Percentiles rank a stretch among this genome's conserved stretches.
Evolutionary conservation across 257 asterid species (phyloP).

Genomic region (Solanum rostratum): DNA sequence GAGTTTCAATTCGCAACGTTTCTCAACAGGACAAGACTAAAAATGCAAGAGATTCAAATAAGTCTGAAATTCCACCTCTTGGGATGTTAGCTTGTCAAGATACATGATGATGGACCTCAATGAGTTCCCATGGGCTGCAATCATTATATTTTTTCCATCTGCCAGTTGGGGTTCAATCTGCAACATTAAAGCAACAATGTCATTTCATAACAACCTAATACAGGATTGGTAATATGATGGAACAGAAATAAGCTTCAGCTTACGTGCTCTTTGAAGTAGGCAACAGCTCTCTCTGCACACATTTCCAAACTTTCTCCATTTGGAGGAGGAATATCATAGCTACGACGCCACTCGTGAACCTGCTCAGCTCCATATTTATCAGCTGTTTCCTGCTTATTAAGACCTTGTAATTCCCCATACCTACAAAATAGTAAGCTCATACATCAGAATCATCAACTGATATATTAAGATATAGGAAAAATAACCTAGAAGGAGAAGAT

Average conservation of each 20-base stretch:
- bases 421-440: slow-evolving; percentile 17
- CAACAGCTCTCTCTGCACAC: slow-evolving; percentile 99
- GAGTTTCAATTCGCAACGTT: background rate
- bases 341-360: slow-evolving; percentile 97
- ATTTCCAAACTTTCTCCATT: slow-evolving; percentile 97
- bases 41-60: background rate
- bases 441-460: background rate
- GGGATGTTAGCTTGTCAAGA: slow-evolving; percentile 88
- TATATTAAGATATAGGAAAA: background rate
- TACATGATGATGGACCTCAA: slow-evolving; percentile 97
- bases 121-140: slow-evolving; percentile 97
- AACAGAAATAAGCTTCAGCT: background rate
- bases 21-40: background rate
- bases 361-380: slow-evolving; percentile 81
- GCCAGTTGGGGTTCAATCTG: slow-evolving; percentile 85
- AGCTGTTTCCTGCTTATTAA: slow-evolving; percentile 95
- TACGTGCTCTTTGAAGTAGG: slow-evolving; percentile 75
- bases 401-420: slow-evolving; percentile 97
- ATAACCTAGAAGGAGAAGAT: background rate
- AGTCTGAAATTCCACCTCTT: slow-evolving; percentile 49
- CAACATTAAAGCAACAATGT: slow-evolving; percentile 13
- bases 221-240: background rate
- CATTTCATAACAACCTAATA: background rate
- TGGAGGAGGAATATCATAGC: slow-evolving; percentile 94
- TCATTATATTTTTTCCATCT: slow-evolving; percentile 77